Conservation (phyloP, 2,329 filamentous ascomycete genomes). For the Tothia fuscella region DNA sequence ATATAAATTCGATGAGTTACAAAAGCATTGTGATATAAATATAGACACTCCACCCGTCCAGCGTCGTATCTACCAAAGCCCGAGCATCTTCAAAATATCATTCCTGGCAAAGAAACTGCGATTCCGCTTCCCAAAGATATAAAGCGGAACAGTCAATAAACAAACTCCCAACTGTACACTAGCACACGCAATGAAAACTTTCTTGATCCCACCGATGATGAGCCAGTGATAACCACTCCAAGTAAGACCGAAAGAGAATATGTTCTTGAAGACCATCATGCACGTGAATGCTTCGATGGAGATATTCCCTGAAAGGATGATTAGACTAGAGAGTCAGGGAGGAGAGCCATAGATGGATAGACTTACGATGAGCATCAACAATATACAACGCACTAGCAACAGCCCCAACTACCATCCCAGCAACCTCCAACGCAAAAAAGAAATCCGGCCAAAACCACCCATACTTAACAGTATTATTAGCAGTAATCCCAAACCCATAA, state of each 20-base stretch:
- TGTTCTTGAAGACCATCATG: constrained; percentile 86
- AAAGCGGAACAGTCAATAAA: constrained; percentile 60
- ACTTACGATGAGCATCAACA: constrained; percentile 79
- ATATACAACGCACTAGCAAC: constrained; percentile 80
- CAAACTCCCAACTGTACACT: constrained; percentile 71
- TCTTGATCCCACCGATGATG: constrained; percentile 42
- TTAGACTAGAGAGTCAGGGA: background rate
- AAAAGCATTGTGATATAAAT: no score
- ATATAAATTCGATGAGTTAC: no score
- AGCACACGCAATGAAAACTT: constrained; percentile 58
- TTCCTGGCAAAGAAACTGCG: constrained; percentile 65
- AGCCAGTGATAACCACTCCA: constrained; percentile 81
- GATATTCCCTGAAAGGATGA: constrained; percentile 52
- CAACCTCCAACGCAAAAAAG: constrained; percentile 75
- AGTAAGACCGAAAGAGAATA: constrained; percentile 79
- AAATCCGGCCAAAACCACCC: constrained; percentile 64
- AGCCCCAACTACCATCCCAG: constrained; percentile 84
- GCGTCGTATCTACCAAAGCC: constrained; percentile 18
- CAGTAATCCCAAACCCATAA: constrained; percentile 72
- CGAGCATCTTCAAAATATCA: constrained; percentile 48
- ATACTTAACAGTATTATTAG: constrained; percentile 48
- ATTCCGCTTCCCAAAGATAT: constrained; percentile 67
- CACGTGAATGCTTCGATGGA: constrained; percentile 82
- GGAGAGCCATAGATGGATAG: constrained; percentile 9
- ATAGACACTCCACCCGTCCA: no score